Base-by-base conservation (phyloP, 805 yeast genomes). In the Ogataea henricii region DNA sequence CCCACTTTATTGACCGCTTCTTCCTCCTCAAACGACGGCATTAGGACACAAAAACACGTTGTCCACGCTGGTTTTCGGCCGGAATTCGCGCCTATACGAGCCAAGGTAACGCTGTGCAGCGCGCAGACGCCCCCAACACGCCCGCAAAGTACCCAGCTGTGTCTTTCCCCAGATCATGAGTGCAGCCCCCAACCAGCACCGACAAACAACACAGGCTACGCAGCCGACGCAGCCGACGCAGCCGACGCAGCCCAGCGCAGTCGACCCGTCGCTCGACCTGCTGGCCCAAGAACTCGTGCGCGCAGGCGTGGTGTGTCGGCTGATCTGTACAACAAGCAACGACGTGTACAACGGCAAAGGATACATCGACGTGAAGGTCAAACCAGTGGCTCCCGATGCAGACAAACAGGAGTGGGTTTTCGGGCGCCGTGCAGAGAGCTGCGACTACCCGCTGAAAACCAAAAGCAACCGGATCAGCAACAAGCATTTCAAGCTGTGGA, bases 381-480 rank as follows among this genome's bases (percentile, higher is more conserved):
- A 56, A 45, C 53, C 52, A 13, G 43, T 40, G 21, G 46, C 46
- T 7, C 22, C 45, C 5, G 45, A 37, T 20, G 30, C 25, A 22
- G 50, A 53, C 22, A 55, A 48, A 36, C 56, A 60, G 45, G 73
- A 69, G 45, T 69, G 73, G 73, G 41, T 59, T 3, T 68, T 90
- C 68, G 98, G 98, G 0, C 76, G 98, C 54, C 81, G 85, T 50
- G 62, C 67, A 1, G 75, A 72, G 33, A 56, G 59, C 10, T 82
- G 86, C 51, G 96, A 88, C 57, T 79, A 85, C 57, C 70, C 71
- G 33, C 69, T 89, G 47, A 81, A 78, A 7, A 69, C 76, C 6
- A 74, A 79, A 38, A 76, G 87, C 16, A 77, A 87, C 23, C 70
- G 91, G 45, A 72, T 90, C 27, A 86, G 94, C 44, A 88, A 87